Evolutionary conservation across 345 rosid genomes (phyloP).

Genomic region (Melaleuca quinquenervia): DNA sequence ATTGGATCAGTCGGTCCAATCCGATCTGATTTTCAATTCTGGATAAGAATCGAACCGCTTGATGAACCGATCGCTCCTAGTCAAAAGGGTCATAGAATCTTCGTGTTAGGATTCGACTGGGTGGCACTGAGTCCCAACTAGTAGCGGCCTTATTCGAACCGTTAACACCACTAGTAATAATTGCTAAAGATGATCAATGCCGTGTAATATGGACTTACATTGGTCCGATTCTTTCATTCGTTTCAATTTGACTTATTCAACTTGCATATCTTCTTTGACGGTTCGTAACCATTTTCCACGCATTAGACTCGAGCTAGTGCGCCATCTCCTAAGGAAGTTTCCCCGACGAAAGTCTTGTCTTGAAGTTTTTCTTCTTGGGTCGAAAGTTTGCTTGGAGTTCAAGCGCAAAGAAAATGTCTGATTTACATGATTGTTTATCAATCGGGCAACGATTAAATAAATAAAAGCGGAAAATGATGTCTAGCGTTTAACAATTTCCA

Average conservation of each 20-base stretch:
- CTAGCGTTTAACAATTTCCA: not conserved
- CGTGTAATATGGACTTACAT: not conserved
- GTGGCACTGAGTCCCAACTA: rapidly evolving
- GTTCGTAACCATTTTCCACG: not conserved
- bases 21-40: no score
- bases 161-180: not conserved
- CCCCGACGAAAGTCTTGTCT: not conserved
- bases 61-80: no score
- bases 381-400: not conserved
- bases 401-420: not conserved
- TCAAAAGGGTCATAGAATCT: no score
- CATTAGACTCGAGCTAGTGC: not conserved
- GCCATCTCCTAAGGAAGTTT: not conserved
- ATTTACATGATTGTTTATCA: not conserved
- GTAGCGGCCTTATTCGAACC: not conserved
- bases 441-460: not conserved
- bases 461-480: not conserved
- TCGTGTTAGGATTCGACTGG: not conserved
- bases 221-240: not conserved
- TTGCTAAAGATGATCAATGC: not conserved
- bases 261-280: not conserved
- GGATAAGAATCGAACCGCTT: no score
- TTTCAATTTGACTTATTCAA: not conserved
- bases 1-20: no score
- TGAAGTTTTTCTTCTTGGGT: no score